Base-by-base conservation (phyloP, 2,329 filamentous ascomycete species). In the Plectosphaerella sp. region DNA sequence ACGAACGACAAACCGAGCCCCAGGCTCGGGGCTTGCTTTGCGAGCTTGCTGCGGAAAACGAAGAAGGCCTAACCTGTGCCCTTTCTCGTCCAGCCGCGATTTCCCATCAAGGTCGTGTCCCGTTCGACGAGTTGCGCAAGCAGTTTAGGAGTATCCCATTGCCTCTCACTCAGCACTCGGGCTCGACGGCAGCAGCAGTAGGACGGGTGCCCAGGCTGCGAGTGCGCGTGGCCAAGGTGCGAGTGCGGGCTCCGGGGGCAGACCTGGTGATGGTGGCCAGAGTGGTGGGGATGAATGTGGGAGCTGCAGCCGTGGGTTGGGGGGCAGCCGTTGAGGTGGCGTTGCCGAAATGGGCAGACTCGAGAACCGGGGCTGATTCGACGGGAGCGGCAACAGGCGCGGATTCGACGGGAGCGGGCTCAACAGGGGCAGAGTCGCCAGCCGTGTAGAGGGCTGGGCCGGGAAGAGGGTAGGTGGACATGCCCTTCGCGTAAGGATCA, bases 401-500 rank as follows among this genome's bases (percentile, higher is more conserved):
- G 22, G 22, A 22, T 22, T 22, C 22, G 5, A 22, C 22, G 22
- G 22, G 22, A 5, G 22, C 22, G 22, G 22, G 22, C 22, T 18
- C 15, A 41, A 15, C 18, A 15, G 10, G 18, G 11, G 28, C 28
- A 33, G 39, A 43, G 39, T 16, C 18, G n/a, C 39, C 39, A 3
- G 39, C 39, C n/a, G 18, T 20, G 39, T 43, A 43, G 16, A 43
- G 39, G 6, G 4, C n/a, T 2, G 39, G 39, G 3, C 39, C 39
- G 15, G 39, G 39, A 18, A 43, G n/a, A 4, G 39, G 39, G 12
- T 43, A 43, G 11, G 16, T 5, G 4, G 39, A 43, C 39, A 43
- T 43, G 4, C 39, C 39, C 16, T 43, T 43, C 4, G 28, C 28
- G 24, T 47, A 47, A n/a, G 22, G 60, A 54, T 67, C 66, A 58